These are phyloP conservation scores for Polygonum maritimum DNA, from an alignment of 148 eudicot genomes.

Conservation along the genomic window DNA sequence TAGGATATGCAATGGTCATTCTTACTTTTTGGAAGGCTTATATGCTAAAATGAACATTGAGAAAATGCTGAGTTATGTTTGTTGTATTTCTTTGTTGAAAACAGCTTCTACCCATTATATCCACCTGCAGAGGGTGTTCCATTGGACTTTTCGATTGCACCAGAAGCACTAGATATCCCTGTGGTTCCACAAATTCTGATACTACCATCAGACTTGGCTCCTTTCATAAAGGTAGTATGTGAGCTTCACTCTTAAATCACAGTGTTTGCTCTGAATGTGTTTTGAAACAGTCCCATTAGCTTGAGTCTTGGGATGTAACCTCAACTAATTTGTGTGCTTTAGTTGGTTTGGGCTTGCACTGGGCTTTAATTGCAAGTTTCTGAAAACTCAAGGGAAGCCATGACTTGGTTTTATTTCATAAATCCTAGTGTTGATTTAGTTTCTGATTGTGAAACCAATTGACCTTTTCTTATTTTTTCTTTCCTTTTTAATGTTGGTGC, in stretches of 20 bases:
- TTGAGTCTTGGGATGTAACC: background rate
- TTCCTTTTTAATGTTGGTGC: background rate
- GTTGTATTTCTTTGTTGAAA: conserved; percentile 8
- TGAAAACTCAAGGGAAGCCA: background rate
- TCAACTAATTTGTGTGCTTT: background rate
- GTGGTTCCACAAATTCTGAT: conserved; percentile 69
- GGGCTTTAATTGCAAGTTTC: background rate
- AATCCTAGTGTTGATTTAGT: background rate
- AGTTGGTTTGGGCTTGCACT: background rate
- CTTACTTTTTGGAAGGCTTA: conserved; percentile 2
- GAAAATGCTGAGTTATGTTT: background rate
- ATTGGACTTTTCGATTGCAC: conserved; percentile 77
- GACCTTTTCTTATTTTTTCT: background rate
- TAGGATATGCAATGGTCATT: conserved; percentile 29
- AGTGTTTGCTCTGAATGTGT: background rate
- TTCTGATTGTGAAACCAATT: background rate
- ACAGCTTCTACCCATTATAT: conserved; percentile 96
- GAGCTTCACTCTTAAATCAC: background rate
- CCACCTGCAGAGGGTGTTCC: conserved; percentile 94
- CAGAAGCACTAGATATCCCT: conserved; percentile 61
- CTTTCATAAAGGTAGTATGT: conserved; percentile 63
- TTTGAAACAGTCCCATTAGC: background rate
- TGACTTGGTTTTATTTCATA: background rate
- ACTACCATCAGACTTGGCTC: conserved; percentile 85
- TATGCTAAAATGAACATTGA: background rate